Percentiles rank a stretch among this genome's conserved stretches.
phyloP scores from a whole-genome alignment of 139 green algal species.

The Haematococcus sp. region DNA sequence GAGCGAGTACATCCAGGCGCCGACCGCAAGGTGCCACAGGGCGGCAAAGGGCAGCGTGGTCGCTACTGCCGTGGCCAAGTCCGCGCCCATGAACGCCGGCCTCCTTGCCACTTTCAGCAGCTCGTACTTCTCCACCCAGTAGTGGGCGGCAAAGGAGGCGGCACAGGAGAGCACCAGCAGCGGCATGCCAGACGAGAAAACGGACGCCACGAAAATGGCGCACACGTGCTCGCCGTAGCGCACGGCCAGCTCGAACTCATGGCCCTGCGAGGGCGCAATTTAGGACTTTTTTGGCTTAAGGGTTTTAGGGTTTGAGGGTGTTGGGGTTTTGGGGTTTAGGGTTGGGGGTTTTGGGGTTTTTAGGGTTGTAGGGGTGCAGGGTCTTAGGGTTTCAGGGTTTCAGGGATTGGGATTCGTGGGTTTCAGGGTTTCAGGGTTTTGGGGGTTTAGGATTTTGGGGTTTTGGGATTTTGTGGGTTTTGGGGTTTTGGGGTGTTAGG shows the following conservation, averaged over 20 bases:
- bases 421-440: too few relatives aligned
- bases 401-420: too few relatives aligned
- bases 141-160: constrained; percentile 40
- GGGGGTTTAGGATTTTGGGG: too few relatives aligned
- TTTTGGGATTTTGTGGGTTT: too few relatives aligned
- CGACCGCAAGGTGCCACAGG: constrained; percentile 49
- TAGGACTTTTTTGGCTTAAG: too few relatives aligned
- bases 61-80: constrained; percentile 38
- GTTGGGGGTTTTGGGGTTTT: too few relatives aligned
- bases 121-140: constrained; percentile 55
- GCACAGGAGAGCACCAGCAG: constrained; percentile 38
- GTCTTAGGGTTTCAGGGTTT: too few relatives aligned
- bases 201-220: constrained; percentile 48
- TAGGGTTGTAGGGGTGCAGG: too few relatives aligned
- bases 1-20: constrained; percentile 46
- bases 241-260: constrained; percentile 9
- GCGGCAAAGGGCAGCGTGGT: constrained; percentile 37
- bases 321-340: too few relatives aligned
- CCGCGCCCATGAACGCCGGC: neutral
- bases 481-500: too few relatives aligned
- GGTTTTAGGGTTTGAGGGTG: too few relatives aligned
- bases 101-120: constrained; percentile 42
- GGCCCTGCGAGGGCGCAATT: too few relatives aligned
- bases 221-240: constrained; percentile 54
- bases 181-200: constrained; percentile 46